Conservation (phyloP, 192 early-diverging fungal genomes). For the Chytriomyces hyalinus region DNA sequence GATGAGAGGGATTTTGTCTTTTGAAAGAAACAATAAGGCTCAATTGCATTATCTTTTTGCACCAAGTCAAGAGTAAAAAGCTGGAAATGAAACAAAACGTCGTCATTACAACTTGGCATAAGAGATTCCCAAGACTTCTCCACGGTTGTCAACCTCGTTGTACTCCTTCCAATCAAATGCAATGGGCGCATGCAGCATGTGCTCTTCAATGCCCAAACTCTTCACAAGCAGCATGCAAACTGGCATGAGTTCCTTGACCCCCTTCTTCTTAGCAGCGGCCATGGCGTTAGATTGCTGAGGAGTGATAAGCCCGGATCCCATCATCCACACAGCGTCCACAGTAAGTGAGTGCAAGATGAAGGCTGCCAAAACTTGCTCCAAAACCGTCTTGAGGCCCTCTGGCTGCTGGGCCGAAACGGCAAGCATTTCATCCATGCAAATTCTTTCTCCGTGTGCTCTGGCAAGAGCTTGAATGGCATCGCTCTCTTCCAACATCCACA, state of each 20-base stretch:
- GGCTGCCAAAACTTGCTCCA: constrained; percentile 6
- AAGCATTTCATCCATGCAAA: constrained; percentile 64
- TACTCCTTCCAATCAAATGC: constrained; percentile 71
- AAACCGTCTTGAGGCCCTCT: constrained; percentile 39
- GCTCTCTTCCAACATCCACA: constrained; percentile 79
- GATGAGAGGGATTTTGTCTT: no score
- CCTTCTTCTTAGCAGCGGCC: constrained; percentile 47
- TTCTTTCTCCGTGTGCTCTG: constrained; percentile 69
- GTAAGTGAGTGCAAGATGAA: constrained; percentile 34
- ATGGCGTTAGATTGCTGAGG: constrained; percentile 53
- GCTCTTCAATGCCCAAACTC: constrained; percentile 63
- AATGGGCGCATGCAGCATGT: constrained; percentile 73
- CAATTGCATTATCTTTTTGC: no score
- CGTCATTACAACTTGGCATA: constrained; percentile 7
- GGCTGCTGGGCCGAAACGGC: constrained; percentile 41
- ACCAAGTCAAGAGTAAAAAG: no score
- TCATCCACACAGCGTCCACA: constrained; percentile 65
- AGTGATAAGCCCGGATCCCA: constrained; percentile 55
- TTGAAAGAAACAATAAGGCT: no score
- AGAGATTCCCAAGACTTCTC: constrained; percentile 42
- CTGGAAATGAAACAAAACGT: no score
- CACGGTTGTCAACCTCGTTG: constrained; percentile 70
- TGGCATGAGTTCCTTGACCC: constrained; percentile 60
- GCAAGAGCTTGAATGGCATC: constrained; percentile 72
- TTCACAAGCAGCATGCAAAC: constrained; percentile 58